Evolutionary conservation across 73 alveolate genomes (phyloP).

Genomic region (Paramecium primaurelia): DNA sequence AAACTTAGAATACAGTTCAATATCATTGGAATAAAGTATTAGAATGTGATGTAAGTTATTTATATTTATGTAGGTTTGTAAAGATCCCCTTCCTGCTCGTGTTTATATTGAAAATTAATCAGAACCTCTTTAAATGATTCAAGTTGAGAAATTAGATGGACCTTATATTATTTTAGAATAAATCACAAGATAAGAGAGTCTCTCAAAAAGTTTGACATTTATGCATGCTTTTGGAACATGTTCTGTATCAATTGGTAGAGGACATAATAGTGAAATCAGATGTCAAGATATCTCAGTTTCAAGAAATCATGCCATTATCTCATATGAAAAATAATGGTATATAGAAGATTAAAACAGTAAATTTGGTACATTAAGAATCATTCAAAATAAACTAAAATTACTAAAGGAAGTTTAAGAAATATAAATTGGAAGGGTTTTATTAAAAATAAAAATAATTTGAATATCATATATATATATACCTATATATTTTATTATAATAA

Average conservation of each 20-base stretch:
- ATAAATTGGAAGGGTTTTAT: conserved; percentile 19
- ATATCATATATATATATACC: neutral
- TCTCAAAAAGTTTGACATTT: neutral
- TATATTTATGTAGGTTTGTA: neutral
- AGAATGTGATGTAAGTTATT: conserved; percentile 28
- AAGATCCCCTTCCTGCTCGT: conserved; percentile 34
- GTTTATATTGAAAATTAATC: neutral
- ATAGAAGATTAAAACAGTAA: neutral
- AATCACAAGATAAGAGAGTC: neutral
- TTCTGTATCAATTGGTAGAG: neutral
- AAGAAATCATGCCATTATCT: conserved; percentile 28
- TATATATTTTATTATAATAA: neutral
- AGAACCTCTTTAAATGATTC: neutral
- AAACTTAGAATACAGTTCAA: neutral
- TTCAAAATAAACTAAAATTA: neutral
- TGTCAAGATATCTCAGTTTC: conserved; percentile 25
- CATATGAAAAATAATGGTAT: neutral
- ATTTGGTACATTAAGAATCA: neutral
- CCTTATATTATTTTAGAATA: neutral
- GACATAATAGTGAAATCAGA: conserved; percentile 14
- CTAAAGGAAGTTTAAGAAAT: neutral
- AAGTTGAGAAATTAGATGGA: neutral
- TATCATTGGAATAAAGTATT: conserved; percentile 14
- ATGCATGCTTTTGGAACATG: neutral
- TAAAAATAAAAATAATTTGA: neutral